phyloP scores from a whole-genome alignment of 73 alveolate genomes.

The Stentor roeselii region DNA sequence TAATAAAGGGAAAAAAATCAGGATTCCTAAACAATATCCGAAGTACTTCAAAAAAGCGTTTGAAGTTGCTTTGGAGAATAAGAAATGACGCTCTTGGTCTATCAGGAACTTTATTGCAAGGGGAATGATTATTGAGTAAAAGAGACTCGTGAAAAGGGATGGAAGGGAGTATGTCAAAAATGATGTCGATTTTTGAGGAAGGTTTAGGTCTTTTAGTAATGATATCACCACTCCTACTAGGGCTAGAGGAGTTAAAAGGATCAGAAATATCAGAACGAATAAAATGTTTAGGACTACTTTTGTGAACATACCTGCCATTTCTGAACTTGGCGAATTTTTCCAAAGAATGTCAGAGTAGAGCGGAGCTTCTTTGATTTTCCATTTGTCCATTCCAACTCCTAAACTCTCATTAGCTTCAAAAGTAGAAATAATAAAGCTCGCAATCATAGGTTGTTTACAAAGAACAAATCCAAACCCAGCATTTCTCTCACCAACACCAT shows the following conservation, averaged over 20 bases:
- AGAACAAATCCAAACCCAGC: slow-evolving; percentile 2
- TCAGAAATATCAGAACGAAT: background rate
- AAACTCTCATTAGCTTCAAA: background rate
- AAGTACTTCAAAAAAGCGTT: background rate
- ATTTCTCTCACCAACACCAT: background rate
- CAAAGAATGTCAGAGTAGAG: background rate
- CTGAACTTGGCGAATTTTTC: background rate
- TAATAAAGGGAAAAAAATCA: slow-evolving; percentile 10
- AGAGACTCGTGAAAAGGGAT: background rate
- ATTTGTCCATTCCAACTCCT: slow-evolving; percentile 1
- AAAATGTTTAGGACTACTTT: background rate
- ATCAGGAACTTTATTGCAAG: background rate
- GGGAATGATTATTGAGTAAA: slow-evolving; percentile 16
- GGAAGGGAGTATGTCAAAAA: slow-evolving; percentile 7
- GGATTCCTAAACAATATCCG: background rate
- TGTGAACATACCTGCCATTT: background rate
- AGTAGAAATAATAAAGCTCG: background rate
- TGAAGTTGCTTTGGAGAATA: background rate
- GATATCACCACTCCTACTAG: background rate
- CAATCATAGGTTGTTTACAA: slow-evolving; percentile 4
- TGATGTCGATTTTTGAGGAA: background rate
- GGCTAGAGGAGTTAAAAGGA: slow-evolving; percentile 3
- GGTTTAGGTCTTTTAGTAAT: background rate
- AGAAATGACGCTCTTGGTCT: background rate
- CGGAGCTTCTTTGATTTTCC: slow-evolving; percentile 1